These are phyloP conservation scores for Trichosporon sp. DNA, from an alignment of 1,284 basidiomycete genomes.

Conservation along the genomic window DNA sequence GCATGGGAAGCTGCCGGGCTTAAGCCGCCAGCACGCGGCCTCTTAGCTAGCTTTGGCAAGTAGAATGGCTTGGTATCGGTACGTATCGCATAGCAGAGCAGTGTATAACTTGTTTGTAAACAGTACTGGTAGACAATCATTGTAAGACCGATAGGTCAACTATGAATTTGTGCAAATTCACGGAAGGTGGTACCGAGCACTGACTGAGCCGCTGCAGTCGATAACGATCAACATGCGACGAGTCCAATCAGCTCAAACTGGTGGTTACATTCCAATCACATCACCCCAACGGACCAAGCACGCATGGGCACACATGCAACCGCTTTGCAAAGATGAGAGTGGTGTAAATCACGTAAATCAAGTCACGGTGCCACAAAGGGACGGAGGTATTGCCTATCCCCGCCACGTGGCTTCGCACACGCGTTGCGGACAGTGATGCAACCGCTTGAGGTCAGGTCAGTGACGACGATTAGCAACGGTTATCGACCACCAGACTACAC, in stretches of 20 bases:
- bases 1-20: constrained; percentile 15
- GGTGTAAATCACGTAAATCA: neutral
- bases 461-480: constrained; percentile 1
- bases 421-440: constrained; percentile 3
- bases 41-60: neutral
- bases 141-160: neutral
- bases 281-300: too few species aligned
- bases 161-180: neutral
- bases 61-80: neutral
- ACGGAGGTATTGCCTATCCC: neutral
- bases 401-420: constrained; percentile 3
- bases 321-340: too few species aligned
- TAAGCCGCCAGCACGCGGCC: neutral
- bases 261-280: too few species aligned
- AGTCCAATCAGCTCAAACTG: too few species aligned
- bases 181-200: neutral
- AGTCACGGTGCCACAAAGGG: neutral
- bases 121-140: neutral
- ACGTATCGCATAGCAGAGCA: neutral
- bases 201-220: too few species aligned
- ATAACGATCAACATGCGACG: too few species aligned
- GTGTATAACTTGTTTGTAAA: constrained; percentile 2
- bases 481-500: neutral
- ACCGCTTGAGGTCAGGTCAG: neutral
- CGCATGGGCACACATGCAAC: neutral